Evolutionary conservation across 768 basidiomycete species (phyloP), one percentile per base, ranked within the genome.

Genomic region (Cubamyces sp.): DNA sequence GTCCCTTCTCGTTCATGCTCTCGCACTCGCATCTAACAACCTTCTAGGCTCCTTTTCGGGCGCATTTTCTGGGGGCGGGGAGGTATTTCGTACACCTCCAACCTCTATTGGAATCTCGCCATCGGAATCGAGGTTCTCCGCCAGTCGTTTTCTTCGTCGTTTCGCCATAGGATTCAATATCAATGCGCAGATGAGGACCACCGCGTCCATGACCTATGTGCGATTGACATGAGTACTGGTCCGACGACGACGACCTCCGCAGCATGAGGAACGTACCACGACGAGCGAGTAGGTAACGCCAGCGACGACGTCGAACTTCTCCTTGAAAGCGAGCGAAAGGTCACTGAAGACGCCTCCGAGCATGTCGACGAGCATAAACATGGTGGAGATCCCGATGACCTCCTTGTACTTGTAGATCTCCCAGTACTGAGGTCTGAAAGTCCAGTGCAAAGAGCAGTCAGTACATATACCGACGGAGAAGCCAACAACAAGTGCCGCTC

Each of bases 291-390:
- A 92, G 0, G 83, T 77, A 41, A 87, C 74, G 3, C 80, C 82
- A 1, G 88, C 88, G 26, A 88, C 74, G 15, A 81, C 72, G 69
- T 92, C 88, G 60, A 91, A 85, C 14, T 81, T 68, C 6, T 74
- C 71, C 65, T 86, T 84, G 76, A 91, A 90, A 21, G 77, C 80
- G 18, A 92, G 79, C 25, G 87, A 88, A 8, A 90, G 75, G 61
- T 84, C 78, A 54, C 84, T 87, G 74, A 91, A 91, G 4, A 92
- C 73, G 5, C 83, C 86, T 28, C 91, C 91, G 14, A 84, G 70
- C 57, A 86, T 78, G 69, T 94, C 91, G 57, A 92, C 78, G 6
- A 74, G 62, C 75, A 93, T 86, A 74, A 92, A 92, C 4, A 78
- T 30, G 46, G 88, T 76, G 1, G 87, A 89, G 57, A 94, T 83